A percentile compares a stretch with the other conserved stretches of the same genome.
These are phyloP conservation scores for Colletotrichum limetticola DNA, from an alignment of 2,329 filamentous ascomycete genomes.

Conservation along the genomic window DNA sequence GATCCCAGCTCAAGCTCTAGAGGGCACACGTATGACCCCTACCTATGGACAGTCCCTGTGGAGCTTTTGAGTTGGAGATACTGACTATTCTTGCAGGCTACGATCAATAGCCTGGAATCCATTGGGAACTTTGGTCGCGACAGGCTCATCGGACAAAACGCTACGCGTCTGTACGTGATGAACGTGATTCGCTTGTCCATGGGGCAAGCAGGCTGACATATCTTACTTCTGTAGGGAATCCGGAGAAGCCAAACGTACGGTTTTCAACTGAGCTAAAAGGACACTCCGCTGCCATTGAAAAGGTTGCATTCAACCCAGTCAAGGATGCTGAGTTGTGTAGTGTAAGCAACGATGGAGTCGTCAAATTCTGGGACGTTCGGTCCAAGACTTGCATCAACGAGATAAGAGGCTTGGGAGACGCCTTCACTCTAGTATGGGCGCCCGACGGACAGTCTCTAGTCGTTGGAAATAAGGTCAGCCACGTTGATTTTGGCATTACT, in stretches of 20 bases:
- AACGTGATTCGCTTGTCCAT: not conserved
- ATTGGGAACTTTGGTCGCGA: slow-evolving; percentile 83
- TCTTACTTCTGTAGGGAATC: slow-evolving; percentile 67
- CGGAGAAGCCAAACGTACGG: slow-evolving; percentile 78
- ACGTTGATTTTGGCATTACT: not conserved
- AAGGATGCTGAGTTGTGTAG: slow-evolving; percentile 83
- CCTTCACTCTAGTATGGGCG: slow-evolving; percentile 79
- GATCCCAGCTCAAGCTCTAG: slow-evolving; percentile 66
- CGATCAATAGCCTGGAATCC: slow-evolving; percentile 92
- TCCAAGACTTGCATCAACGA: slow-evolving; percentile 77
- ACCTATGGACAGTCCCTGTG: not conserved
- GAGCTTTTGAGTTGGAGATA: slow-evolving; percentile 38
- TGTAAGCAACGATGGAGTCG: slow-evolving; percentile 77
- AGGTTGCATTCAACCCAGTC: slow-evolving; percentile 81
- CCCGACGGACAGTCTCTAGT: slow-evolving; percentile 77
- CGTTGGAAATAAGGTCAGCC: slow-evolving; percentile 76
- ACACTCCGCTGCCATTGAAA: slow-evolving; percentile 74
- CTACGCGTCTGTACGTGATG: slow-evolving; percentile 74
- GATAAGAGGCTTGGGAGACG: slow-evolving; percentile 72
- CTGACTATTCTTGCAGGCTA: slow-evolving; percentile 60
- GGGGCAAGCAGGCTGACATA: not conserved
- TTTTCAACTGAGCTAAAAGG: slow-evolving; percentile 81
- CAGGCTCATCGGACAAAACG: slow-evolving; percentile 76
- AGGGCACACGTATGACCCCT: slow-evolving; percentile 64
- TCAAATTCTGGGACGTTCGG: slow-evolving; percentile 84